Base-by-base conservation (phyloP, 148 eudicot genomes). In the Camellia granthamiana region DNA sequence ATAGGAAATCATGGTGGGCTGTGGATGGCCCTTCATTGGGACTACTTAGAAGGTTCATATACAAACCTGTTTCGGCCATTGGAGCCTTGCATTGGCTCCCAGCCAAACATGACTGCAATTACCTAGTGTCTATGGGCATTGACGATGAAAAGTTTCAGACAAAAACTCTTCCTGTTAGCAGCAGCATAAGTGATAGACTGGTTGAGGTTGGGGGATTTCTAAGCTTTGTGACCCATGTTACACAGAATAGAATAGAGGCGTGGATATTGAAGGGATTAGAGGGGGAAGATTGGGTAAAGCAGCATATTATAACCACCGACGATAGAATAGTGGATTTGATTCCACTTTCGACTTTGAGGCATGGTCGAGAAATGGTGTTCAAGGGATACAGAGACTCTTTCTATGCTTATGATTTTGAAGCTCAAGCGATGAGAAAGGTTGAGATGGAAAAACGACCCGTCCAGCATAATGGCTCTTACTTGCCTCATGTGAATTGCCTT, bases 61-160 rank as follows among this genome's bases (percentile, higher is more conserved):
- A 56, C 16, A 30, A 30, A 19, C 86, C 84, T 3, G 77, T 88
- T 79, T 52, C 79, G 41, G 79, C 85, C 9, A 66, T 73, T 64
- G 89, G 86, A 73, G 85, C 86, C 18, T 71, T 88, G 80, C 82
- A 88, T 77, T 88, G 85, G 87, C 68, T 84, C 51, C 77, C 84
- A n/a, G 52, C 41, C 42, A 19, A 13, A 2, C 41, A 10, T 58
- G 21, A 2, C 56, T 15, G 56, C 38, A 51, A 69, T 76, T 63
- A 75, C 72, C 44, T 84, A 15, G 63, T 86, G 81, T 78, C 87
- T 9, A 63, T 88, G 82, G 76, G 65, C 47, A 77, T 74, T 23
- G 85, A 84, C 11, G 84, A 86, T 52, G 90, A 84, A 55, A 84
- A 59, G 67, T 86, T 88, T 67, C 64, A 59, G 3, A 38, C 68